These are phyloP conservation scores for Drosera spatulata DNA, from an alignment of 179 eudicot genomes.

Conservation along the genomic window DNA sequence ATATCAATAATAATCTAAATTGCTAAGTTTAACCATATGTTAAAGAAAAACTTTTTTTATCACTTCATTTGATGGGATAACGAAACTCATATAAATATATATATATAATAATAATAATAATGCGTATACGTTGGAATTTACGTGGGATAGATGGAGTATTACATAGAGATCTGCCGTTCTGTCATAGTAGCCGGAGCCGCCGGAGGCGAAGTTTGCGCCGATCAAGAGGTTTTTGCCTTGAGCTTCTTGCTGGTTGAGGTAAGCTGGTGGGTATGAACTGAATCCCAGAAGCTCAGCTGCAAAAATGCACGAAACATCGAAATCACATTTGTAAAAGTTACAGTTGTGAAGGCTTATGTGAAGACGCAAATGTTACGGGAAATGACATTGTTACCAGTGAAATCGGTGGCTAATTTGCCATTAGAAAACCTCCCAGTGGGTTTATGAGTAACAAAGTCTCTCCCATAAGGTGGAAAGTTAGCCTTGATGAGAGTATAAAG, in stretches of 20 bases:
- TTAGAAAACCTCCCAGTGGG: constrained; percentile 91
- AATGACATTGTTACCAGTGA: constrained; percentile 46
- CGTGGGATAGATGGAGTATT: not conserved
- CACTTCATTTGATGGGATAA: too few relatives aligned
- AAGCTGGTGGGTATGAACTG: constrained; percentile 24
- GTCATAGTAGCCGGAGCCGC: constrained; percentile 31
- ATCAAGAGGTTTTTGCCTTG: constrained; percentile 10
- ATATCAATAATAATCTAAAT: too few relatives aligned
- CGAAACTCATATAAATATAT: too few relatives aligned
- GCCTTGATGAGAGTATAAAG: constrained; percentile 66
- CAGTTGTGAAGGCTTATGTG: too few relatives aligned
- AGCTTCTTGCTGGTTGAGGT: constrained; percentile 23
- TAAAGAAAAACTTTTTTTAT: too few relatives aligned
- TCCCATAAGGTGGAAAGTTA: constrained; percentile 85
- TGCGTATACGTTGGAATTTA: too few relatives aligned
- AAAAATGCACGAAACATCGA: not conserved
- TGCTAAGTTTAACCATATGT: too few relatives aligned
- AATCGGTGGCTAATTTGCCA: constrained; percentile 91
- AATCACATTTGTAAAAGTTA: not conserved
- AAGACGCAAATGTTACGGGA: too few relatives aligned
- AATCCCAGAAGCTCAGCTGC: constrained; percentile 26
- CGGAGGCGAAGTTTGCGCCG: constrained; percentile 37
- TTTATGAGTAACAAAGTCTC: constrained; percentile 55
- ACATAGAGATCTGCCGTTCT: constrained; percentile 31
- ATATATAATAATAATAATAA: too few relatives aligned